Evolutionary conservation across 2,329 filamentous ascomycete genomes (phyloP).

Genomic region (Paecilomyces niveus): DNA sequence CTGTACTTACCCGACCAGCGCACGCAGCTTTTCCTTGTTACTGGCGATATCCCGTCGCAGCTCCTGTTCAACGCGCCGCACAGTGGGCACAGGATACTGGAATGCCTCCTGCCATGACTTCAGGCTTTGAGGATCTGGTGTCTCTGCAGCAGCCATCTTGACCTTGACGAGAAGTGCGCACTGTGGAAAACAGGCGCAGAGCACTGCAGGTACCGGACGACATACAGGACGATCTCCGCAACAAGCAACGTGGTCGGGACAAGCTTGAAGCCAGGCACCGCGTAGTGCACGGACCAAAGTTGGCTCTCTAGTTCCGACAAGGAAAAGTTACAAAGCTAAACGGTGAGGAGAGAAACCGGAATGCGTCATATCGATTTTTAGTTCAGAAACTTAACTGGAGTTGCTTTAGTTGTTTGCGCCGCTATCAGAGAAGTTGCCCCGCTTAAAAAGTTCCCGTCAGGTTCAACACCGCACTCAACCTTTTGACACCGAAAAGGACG

Average conservation of each 20-base stretch:
- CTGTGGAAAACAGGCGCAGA: background rate
- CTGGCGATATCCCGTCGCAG: constrained; percentile 55
- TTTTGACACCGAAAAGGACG: background rate
- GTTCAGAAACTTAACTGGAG: background rate
- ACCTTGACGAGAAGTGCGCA: background rate
- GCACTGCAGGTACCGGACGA: background rate
- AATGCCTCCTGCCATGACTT: constrained; percentile 62
- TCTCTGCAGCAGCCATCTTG: constrained; percentile 45
- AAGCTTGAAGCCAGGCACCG: background rate
- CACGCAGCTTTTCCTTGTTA: constrained; percentile 59
- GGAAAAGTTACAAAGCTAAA: background rate
- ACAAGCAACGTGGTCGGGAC: background rate
- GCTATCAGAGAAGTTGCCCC: background rate
- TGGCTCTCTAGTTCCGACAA: background rate
- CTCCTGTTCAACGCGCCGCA: constrained; percentile 58
- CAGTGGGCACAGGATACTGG: constrained; percentile 55
- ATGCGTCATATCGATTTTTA: background rate
- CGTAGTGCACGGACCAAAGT: background rate
- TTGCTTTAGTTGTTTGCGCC: background rate
- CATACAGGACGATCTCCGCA: background rate
- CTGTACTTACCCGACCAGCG: constrained; percentile 54
- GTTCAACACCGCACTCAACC: background rate
- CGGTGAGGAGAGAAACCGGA: background rate
- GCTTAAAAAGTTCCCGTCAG: background rate
- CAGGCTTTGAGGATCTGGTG: constrained; percentile 50